These are phyloP conservation scores for Aspergillus terreus DNA, from an alignment of 2,329 filamentous ascomycete species.

Conservation along the genomic window DNA sequence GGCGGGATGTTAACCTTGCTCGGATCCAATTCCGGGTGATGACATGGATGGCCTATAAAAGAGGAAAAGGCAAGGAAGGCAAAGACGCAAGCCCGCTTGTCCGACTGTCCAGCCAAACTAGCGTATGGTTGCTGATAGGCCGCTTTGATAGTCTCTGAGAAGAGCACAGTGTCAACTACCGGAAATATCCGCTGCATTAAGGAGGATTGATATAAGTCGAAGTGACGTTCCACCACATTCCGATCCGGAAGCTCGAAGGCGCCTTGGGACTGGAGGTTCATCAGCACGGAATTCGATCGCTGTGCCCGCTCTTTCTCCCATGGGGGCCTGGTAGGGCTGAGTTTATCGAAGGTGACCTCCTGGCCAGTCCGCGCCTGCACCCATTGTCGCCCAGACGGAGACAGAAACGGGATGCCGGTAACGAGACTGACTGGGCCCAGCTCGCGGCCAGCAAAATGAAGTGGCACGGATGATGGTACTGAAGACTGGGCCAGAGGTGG, in stretches of 20 bases:
- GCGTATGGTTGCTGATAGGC: slow-evolving; percentile 39
- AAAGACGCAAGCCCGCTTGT: slow-evolving; percentile 47
- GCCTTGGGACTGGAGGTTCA: slow-evolving; percentile 16
- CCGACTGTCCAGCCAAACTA: slow-evolving; percentile 23
- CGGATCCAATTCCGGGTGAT: slow-evolving; percentile 1
- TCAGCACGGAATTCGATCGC: slow-evolving; percentile 17
- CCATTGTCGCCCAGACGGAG: slow-evolving; percentile 47
- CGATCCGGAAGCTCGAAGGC: slow-evolving; percentile 36
- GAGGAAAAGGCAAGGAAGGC: slow-evolving; percentile 45
- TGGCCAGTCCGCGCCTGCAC: slow-evolving; percentile 46
- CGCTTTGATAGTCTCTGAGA: slow-evolving; percentile 42
- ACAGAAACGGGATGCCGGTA: slow-evolving; percentile 50
- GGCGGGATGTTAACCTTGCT: slow-evolving; percentile 1
- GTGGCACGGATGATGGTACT: slow-evolving; percentile 30
- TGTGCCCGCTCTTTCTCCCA: slow-evolving; percentile 35
- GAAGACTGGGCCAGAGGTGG: slow-evolving; percentile 10
- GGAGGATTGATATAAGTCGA: slow-evolving; percentile 30
- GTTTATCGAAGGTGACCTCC: slow-evolving; percentile 26
- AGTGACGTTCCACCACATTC: slow-evolving; percentile 26
- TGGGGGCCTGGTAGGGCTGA: slow-evolving; percentile 24
- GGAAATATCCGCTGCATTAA: slow-evolving; percentile 48
- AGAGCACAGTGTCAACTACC: slow-evolving; percentile 46
- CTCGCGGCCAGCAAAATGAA: slow-evolving; percentile 48
- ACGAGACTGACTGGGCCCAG: slow-evolving; percentile 47
- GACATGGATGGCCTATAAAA: slow-evolving; percentile 19